Conservation (phyloP, 495 filamentous ascomycete species). For the Penicillium coprophilum region DNA sequence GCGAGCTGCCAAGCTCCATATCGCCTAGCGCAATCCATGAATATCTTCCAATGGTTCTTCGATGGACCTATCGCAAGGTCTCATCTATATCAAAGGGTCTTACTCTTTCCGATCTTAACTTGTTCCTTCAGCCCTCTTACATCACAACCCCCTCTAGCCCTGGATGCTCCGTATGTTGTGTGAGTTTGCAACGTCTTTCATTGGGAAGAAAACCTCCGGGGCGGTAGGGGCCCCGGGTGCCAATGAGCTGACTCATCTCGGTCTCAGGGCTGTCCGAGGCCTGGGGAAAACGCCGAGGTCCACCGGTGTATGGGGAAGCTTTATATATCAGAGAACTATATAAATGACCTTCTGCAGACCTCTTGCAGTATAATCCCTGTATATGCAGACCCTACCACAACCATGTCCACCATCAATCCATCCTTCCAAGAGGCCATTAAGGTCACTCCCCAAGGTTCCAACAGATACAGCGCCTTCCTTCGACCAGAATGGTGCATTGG, state of each 20-base stretch:
- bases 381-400: neutral
- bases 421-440: constrained; percentile 60
- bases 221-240: neutral
- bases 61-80: neutral
- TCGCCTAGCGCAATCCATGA: neutral
- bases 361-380: neutral
- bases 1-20: neutral
- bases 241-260: neutral
- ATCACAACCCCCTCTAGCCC: neutral
- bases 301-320: constrained; percentile 2
- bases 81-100: neutral
- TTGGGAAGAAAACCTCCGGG: neutral
- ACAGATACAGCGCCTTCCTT: constrained; percentile 61
- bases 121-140: neutral
- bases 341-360: neutral
- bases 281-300: constrained; percentile 11
- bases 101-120: neutral
- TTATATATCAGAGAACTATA: neutral
- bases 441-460: constrained; percentile 53
- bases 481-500: constrained; percentile 70
- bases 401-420: constrained; percentile 26
- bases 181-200: neutral
- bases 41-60: neutral
- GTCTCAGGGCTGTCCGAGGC: neutral
- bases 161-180: neutral